phyloP scores from a whole-genome alignment of 2,329 filamentous ascomycete genomes.

The Blumeriella jaapii region DNA sequence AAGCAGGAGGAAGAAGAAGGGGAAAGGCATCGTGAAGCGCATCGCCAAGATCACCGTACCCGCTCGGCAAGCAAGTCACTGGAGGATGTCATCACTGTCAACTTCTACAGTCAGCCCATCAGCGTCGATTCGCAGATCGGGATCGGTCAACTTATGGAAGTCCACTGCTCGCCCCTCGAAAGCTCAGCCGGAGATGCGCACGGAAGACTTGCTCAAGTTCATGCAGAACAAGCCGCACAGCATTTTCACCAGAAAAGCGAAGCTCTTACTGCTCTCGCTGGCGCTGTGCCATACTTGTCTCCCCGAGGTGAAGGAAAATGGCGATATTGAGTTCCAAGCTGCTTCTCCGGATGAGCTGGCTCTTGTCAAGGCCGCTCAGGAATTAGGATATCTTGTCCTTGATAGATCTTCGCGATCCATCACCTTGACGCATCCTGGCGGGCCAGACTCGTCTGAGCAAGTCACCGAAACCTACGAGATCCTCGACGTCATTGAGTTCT shows the following conservation, averaged over 20 bases:
- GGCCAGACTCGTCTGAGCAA: conserved; percentile 14
- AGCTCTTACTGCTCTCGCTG: conserved; percentile 72
- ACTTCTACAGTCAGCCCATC: conserved; percentile 4
- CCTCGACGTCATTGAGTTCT: conserved; percentile 82
- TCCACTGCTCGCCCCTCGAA: conserved; percentile 26
- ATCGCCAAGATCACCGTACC: conserved; percentile 11
- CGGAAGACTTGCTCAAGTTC: conserved; percentile 65
- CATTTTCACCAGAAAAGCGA: conserved; percentile 64
- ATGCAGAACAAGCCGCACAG: conserved; percentile 66
- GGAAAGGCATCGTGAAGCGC: conserved; percentile 15
- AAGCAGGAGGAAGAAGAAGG: conserved; percentile 16
- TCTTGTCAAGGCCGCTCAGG: conserved; percentile 71
- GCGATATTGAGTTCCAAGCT: conserved; percentile 69
- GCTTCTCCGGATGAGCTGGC: conserved; percentile 86
- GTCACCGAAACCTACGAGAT: conserved; percentile 58
- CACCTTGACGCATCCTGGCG: conserved; percentile 31
- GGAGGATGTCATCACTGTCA: conserved; percentile 1
- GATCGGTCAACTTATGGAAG: conserved; percentile 20
- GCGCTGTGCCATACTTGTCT: conserved; percentile 87
- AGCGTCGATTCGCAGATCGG: conserved; percentile 14
- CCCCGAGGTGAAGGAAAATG: conserved; percentile 61
- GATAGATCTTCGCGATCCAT: conserved; percentile 64
- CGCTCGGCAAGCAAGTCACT: background rate
- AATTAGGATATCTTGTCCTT: conserved; percentile 69
- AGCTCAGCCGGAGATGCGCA: conserved; percentile 47